phyloP scores from a whole-genome alignment of 306 rosid species.

The Inga oerstediana region DNA sequence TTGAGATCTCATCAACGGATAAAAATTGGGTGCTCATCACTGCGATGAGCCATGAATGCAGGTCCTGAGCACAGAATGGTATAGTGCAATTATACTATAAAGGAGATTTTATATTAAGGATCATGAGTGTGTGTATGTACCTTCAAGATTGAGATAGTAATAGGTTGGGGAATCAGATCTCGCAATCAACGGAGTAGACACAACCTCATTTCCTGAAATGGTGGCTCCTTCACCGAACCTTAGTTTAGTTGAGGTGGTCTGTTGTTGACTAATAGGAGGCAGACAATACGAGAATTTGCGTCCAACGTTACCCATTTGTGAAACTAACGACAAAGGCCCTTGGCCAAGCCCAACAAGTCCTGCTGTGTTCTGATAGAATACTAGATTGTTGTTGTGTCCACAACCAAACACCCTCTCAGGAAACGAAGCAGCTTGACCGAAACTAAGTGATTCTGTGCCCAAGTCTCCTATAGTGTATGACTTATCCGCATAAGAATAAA shows the following conservation, averaged over 20 bases:
- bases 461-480: conserved; percentile 1
- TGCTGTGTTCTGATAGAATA: no score
- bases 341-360: neutral
- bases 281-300: neutral
- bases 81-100: no score
- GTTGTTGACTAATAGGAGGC: neutral
- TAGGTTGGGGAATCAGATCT: neutral
- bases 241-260: neutral
- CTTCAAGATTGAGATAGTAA: neutral
- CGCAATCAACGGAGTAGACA: neutral
- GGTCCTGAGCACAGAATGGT: no score
- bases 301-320: neutral
- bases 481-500: neutral
- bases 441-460: conserved; percentile 6
- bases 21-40: no score
- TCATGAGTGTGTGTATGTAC: neutral
- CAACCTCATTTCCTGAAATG: neutral
- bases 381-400: neutral
- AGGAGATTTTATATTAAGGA: no score
- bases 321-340: neutral
- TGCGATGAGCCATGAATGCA: no score
- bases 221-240: neutral
- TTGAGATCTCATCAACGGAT: no score
- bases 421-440: conserved; percentile 4
- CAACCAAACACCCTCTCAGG: neutral